phyloP scores from a whole-genome alignment of 1,284 basidiomycete species.

The Ustanciosporium gigantosporum region DNA sequence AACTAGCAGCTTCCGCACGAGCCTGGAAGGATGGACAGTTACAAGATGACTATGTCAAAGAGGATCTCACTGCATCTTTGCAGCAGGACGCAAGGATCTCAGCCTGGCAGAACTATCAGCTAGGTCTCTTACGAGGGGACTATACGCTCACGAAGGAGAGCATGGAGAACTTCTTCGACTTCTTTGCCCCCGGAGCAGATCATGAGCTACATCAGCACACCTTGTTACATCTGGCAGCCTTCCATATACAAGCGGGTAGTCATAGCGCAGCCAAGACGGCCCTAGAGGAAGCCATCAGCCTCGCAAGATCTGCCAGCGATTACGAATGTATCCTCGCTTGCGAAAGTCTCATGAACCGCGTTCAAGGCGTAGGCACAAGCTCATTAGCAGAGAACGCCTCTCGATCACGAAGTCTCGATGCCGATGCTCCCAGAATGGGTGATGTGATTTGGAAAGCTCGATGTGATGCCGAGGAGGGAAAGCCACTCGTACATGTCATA shows the following conservation, averaged over 20 bases:
- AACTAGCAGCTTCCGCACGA: conserved; percentile 11
- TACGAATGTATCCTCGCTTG: conserved; percentile 34
- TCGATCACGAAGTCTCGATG: background rate
- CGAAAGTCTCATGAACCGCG: conserved; percentile 22
- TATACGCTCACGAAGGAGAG: conserved; percentile 31
- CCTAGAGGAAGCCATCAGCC: conserved; percentile 33
- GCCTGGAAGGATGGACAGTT: conserved; percentile 17
- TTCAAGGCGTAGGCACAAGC: conserved; percentile 24
- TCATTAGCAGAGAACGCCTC: conserved; percentile 1
- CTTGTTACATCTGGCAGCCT: conserved; percentile 25
- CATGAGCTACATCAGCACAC: conserved; percentile 41
- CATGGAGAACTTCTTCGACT: conserved; percentile 41
- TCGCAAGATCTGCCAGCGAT: conserved; percentile 33
- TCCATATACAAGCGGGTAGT: conserved; percentile 25
- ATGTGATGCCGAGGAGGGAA: conserved; percentile 4
- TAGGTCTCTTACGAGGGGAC: conserved; percentile 29
- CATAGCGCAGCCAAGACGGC: conserved; percentile 18
- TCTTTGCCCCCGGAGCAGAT: conserved; percentile 36
- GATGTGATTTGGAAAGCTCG: conserved; percentile 26
- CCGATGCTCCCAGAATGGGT: background rate
- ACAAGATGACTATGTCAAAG: no score
- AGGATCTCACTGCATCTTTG: no score
- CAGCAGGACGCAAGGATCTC: background rate
- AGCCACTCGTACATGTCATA: background rate
- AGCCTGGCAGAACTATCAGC: conserved; percentile 15